Base-by-base conservation (phyloP, 805 yeast genomes). In the Kazachstania bromeliacearum region DNA sequence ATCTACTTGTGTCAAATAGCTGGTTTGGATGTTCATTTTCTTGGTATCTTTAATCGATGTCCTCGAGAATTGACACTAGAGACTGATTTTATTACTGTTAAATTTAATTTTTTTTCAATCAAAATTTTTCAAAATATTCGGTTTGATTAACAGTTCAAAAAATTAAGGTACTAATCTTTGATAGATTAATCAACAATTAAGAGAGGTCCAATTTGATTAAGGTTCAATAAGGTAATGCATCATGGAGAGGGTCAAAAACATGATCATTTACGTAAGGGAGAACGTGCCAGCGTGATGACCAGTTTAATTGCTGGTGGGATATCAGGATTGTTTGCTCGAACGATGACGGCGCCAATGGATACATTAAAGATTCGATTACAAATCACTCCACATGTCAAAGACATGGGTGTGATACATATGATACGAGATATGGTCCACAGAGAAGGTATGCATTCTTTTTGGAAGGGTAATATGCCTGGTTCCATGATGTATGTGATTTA, bases 401-500 rank as follows among this genome's bases (percentile, higher is more conserved):
- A 22, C 22, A 4, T 17, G n/a, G n/a, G n/a, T n/a, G n/a, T 32
- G n/a, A 10, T 15, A 4, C 23, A 15, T 14, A 64, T 78, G 0
- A 54, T 74, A 32, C 43, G 41, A 10, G 55, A 63, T 1, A 68
- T 85, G 2, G 43, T 70, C 1, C 53, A 56, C 14, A 66, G 73
- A 23, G 97, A 89, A 57, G 94, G 95, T 1, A 28, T 79, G 0
- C 41, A 57, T 3, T 89, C 85, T 0, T 65, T 89, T n/a, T 92
- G 97, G 97, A 88, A 87, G 55, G 98, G 98, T 0, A 92, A 92
- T 53, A 69, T 85, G 0, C 95, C 98, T 0, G 98, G 97, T 0
- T 85, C 85, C 44, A 57, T 77, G 26, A 73, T 92, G 76, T 92
- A 92, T 51, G 63, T 89, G 10, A 46, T 82, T 8, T 92, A 89